phyloP scores from a whole-genome alignment of 2,329 filamentous ascomycete genomes.

The Penicillium sp. region DNA sequence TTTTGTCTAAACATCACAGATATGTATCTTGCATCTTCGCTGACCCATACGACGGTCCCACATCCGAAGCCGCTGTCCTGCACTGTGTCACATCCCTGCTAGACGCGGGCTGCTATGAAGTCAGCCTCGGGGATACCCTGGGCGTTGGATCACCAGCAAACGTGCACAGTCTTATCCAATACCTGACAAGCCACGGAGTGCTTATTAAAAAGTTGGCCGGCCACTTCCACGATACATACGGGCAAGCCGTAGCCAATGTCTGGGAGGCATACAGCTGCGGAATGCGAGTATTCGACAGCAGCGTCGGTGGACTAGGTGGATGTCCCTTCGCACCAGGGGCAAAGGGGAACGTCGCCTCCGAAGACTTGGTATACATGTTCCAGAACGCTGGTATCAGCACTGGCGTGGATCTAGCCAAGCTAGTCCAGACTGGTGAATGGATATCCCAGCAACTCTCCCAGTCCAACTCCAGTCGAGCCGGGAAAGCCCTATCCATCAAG shows the following conservation, averaged over 20 bases:
- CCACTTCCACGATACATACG: slow-evolving; percentile 90
- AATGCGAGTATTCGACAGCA: slow-evolving; percentile 78
- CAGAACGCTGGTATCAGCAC: slow-evolving; percentile 70
- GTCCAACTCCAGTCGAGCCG: slow-evolving; percentile 33
- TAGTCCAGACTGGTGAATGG: slow-evolving; percentile 74
- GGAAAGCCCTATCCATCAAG: slow-evolving; percentile 29
- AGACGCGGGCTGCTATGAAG: slow-evolving; percentile 88
- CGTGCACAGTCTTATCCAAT: slow-evolving; percentile 40
- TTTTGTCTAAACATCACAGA: slow-evolving; percentile 19
- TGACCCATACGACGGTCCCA: slow-evolving; percentile 59
- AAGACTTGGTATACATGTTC: slow-evolving; percentile 78
- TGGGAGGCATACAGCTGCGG: slow-evolving; percentile 78
- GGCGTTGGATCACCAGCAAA: slow-evolving; percentile 74
- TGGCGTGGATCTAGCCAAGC: slow-evolving; percentile 67
- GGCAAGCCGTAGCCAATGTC: slow-evolving; percentile 82
- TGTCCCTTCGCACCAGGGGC: slow-evolving; percentile 86
- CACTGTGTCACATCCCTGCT: slow-evolving; percentile 65
- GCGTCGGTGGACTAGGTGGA: slow-evolving; percentile 79
- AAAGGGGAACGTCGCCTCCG: slow-evolving; percentile 84
- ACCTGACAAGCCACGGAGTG: slow-evolving; percentile 58
- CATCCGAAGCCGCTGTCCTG: slow-evolving; percentile 58
- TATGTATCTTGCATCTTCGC: slow-evolving; percentile 52
- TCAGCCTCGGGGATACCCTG: slow-evolving; percentile 87
- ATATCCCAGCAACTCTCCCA: slow-evolving; percentile 59
- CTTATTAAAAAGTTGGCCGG: slow-evolving; percentile 74